Evolutionary conservation across 106 monocot species (phyloP).

Genomic region (Alisma plantagoaquatica): DNA sequence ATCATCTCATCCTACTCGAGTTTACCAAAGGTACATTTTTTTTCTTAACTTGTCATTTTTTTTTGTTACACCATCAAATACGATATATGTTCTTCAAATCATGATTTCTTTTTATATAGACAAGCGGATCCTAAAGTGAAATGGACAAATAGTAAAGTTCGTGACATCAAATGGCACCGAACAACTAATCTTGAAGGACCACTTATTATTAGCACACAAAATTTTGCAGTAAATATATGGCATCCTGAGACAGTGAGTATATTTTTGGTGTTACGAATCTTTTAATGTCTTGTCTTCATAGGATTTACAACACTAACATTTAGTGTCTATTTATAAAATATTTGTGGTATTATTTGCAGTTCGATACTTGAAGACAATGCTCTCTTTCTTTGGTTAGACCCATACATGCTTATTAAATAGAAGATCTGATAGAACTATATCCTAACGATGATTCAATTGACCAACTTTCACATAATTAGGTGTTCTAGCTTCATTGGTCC

Average conservation of each 20-base stretch:
- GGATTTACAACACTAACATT: too few relatives aligned
- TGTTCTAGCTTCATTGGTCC: too few relatives aligned
- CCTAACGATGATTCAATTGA: too few relatives aligned
- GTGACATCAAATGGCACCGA: slow-evolving; percentile 84
- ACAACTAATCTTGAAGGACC: slow-evolving; percentile 61
- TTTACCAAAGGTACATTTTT: too few relatives aligned
- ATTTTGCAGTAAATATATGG: slow-evolving; percentile 65
- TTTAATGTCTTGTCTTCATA: not conserved
- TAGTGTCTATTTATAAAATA: too few relatives aligned
- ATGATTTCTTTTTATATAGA: not conserved
- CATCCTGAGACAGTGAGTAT: slow-evolving; percentile 64
- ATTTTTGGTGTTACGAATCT: not conserved
- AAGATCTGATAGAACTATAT: too few relatives aligned
- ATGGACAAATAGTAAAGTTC: slow-evolving; percentile 59
- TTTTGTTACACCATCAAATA: too few relatives aligned
- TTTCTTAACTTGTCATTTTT: too few relatives aligned
- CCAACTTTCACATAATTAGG: too few relatives aligned
- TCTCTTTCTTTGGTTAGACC: not conserved
- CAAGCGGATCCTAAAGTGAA: slow-evolving; percentile 17
- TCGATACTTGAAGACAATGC: not conserved
- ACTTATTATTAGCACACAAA: slow-evolving; percentile 60
- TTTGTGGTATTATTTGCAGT: slow-evolving; percentile 1
- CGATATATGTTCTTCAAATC: not conserved
- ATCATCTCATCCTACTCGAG: slow-evolving; percentile 61
- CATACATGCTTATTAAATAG: too few relatives aligned